phyloP scores from a whole-genome alignment of 495 filamentous ascomycete species.

The Letharia columbiana region DNA sequence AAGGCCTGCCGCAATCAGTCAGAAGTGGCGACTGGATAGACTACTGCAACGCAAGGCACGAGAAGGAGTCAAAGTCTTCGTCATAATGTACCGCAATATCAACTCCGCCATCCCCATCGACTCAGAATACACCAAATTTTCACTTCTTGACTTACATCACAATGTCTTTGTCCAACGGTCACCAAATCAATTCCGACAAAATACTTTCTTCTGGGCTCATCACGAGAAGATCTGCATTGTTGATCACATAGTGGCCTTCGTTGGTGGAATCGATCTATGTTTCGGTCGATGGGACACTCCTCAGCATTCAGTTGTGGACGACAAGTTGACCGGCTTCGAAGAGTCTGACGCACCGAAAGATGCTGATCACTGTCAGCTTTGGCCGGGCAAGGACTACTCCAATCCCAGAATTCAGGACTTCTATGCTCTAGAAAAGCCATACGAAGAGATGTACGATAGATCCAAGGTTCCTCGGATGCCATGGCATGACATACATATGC shows the following conservation, averaged over 20 bases:
- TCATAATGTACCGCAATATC: conserved; percentile 98
- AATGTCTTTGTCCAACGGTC: conserved; percentile 95
- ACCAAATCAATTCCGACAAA: conserved; percentile 95
- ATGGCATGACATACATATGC: conserved; percentile 99
- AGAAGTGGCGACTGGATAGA: conserved; percentile 95
- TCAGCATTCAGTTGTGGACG: conserved; percentile 80
- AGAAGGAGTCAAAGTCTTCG: conserved; percentile 95
- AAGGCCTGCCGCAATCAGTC: conserved; percentile 88
- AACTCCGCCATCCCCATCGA: conserved; percentile 97
- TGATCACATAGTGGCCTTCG: conserved; percentile 92
- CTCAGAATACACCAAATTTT: conserved; percentile 98
- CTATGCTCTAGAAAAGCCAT: conserved; percentile 85
- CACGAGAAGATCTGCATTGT: conserved; percentile 96
- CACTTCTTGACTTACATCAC: conserved; percentile 86
- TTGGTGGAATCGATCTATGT: conserved; percentile 94
- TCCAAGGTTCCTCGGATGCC: conserved; percentile 86
- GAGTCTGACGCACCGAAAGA: conserved; percentile 67
- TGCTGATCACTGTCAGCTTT: conserved; percentile 88
- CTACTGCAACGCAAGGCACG: conserved; percentile 88
- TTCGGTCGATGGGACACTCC: conserved; percentile 97
- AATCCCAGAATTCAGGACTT: conserved; percentile 95
- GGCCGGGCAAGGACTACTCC: conserved; percentile 98
- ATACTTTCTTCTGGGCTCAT: conserved; percentile 99
- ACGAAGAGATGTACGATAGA: conserved; percentile 98
- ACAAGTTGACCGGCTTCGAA: conserved; percentile 94